These are phyloP conservation scores for Fusarium secorum DNA, from an alignment of 2,329 filamentous ascomycete species.

Conservation along the genomic window DNA sequence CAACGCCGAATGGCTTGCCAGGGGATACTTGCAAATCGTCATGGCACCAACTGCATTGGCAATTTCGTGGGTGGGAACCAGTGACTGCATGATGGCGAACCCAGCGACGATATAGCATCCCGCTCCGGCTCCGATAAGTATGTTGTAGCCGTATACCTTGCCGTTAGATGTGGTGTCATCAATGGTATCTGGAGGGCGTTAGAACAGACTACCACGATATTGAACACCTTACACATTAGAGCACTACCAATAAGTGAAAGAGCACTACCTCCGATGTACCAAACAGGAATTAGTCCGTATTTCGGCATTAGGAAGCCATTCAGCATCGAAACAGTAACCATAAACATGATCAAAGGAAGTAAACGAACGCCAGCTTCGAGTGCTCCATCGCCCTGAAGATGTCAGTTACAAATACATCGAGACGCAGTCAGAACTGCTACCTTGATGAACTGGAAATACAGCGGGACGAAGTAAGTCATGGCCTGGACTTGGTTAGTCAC, in stretches of 20 bases:
- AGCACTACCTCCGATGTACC: neutral
- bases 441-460: slow-evolving; percentile 4
- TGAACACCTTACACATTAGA: neutral
- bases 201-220: rapidly evolving
- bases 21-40: neutral
- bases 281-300: neutral
- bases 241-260: neutral
- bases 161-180: neutral
- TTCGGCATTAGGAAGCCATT: neutral
- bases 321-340: neutral
- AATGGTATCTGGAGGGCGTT: neutral
- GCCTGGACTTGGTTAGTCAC: neutral
- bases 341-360: neutral
- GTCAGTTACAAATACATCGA: rapidly evolving
- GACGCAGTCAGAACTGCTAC: rapidly evolving
- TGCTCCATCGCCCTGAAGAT: neutral
- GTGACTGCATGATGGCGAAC: neutral
- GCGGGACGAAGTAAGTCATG: neutral
- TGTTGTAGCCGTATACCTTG: neutral
- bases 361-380: neutral
- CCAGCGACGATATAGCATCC: neutral
- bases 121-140: neutral
- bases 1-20: rapidly evolving
- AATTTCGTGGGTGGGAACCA: neutral
- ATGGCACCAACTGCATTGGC: neutral